phyloP scores from a whole-genome alignment of 805 yeast genomes.

The Cyberlindnera bimundalis region DNA sequence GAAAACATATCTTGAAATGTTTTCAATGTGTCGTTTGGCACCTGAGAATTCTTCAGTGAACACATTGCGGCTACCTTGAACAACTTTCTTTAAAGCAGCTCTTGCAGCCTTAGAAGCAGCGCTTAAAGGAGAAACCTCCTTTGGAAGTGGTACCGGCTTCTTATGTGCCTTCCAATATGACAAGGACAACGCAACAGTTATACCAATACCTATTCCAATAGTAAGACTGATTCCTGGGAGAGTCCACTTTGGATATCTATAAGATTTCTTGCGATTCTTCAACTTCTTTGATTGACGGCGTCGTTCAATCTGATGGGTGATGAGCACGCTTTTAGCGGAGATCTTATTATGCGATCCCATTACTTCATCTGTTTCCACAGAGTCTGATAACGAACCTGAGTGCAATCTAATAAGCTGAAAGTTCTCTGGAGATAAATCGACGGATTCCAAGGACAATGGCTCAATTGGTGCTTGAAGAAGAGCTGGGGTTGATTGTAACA shows the following conservation, averaged over 20 bases:
- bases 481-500: conserved; percentile 6
- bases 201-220: conserved; percentile 27
- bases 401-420: conserved; percentile 5
- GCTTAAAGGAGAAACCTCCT: not conserved
- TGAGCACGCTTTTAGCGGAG: conserved; percentile 11
- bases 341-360: not conserved
- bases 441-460: no score
- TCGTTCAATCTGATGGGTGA: conserved; percentile 15
- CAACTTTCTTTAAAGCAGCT: conserved; percentile 2
- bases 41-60: not conserved
- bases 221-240: conserved; percentile 19
- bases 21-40: not conserved
- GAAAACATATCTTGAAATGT: conserved; percentile 13
- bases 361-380: not conserved
- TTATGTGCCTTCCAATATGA: conserved; percentile 7
- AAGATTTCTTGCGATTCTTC: conserved; percentile 5
- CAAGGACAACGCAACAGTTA: conserved; percentile 20
- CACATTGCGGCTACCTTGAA: no score
- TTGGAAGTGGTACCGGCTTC: not conserved
- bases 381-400: not conserved
- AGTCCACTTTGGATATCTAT: conserved; percentile 9
- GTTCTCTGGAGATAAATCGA: conserved; percentile 3
- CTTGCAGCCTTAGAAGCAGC: not conserved
- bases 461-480: not conserved
- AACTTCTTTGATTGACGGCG: conserved; percentile 18